A percentile compares a stretch with the other conserved stretches of the same genome.
Conservation (phyloP, 768 basidiomycete genomes). For the Suillus paluster region DNA sequence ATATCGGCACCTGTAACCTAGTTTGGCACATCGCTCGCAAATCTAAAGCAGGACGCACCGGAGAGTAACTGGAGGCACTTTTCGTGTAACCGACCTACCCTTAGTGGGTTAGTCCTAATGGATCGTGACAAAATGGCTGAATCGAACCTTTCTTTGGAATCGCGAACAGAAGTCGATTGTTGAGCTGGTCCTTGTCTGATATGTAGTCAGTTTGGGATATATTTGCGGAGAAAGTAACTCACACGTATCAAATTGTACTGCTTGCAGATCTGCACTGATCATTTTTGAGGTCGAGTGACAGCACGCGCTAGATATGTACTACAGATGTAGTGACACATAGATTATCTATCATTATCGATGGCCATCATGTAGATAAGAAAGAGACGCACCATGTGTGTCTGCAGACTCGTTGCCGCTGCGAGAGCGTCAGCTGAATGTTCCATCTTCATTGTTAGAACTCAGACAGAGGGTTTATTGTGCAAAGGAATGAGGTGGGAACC, state of each 20-base stretch:
- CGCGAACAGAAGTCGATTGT: slow-evolving; percentile 87
- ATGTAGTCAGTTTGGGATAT: background rate
- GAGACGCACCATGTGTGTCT: no score
- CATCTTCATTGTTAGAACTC: no score
- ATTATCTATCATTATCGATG: no score
- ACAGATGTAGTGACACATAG: no score
- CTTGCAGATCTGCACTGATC: background rate
- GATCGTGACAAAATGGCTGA: slow-evolving; percentile 5
- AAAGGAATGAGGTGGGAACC: no score
- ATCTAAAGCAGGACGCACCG: slow-evolving; percentile 50
- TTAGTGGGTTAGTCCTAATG: background rate
- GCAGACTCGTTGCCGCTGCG: no score
- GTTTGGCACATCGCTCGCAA: background rate
- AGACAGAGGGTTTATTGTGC: no score
- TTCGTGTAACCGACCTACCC: slow-evolving; percentile 82
- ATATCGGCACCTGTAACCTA: slow-evolving; percentile 81
- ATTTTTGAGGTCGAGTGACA: background rate
- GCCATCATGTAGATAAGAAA: no score
- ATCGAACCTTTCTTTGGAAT: slow-evolving; percentile 93
- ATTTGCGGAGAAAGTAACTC: background rate
- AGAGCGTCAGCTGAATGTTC: no score
- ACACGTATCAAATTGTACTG: slow-evolving; percentile 28
- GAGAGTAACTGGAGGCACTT: slow-evolving; percentile 84
- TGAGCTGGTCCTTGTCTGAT: slow-evolving; percentile 72
- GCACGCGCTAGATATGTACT: no score